Evolutionary conservation across 768 basidiomycete species (phyloP), one percentile per base, ranked within the genome.

Genomic region (Suillus discolor): DNA sequence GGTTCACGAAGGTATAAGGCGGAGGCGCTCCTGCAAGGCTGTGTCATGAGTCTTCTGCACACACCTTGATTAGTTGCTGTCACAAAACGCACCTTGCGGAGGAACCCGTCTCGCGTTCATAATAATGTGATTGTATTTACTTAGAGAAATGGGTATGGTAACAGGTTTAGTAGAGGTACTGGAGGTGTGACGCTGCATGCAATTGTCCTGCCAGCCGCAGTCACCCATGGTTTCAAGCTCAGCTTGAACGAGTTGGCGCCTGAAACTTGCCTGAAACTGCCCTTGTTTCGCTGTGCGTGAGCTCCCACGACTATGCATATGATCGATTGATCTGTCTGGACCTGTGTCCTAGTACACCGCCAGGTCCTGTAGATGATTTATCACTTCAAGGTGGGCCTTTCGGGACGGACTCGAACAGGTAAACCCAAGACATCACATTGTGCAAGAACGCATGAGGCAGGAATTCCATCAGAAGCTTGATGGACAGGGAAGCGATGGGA

Each of bases 1-100:
- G 82, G 45, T 80, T 81, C 20, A 86, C 83, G 72, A 86, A 86
- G n/a, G 83, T 81, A 77, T 88, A 90, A 2, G 85, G 78, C 4
- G 88, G 87, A 25, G 86, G 81, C 64, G 84, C 69, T 63, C 82
- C 79, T 88, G 72, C 69, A 20, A 18, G n/a, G 23, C 11, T 28
- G 16, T 18, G n/a, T 41, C 25, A 6, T 42, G n/a, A 42, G 57
- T 34, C 15, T 18, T 44, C 13, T 20, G 39, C 38, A 15, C 25
- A 45, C 20, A 8, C 44, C 9, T 45, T 45, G 18, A 28, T 18
- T 7, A 4, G 9, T 41, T 23, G 18, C 18, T 13, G 15, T 18
- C 5, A 23, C 7, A 9, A 8, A 42, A 64, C 70, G 15, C 20
- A 71, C 75, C 70, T 0, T 49, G 59, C 6, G 61, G 69, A 15